phyloP scores from a whole-genome alignment of 768 basidiomycete genomes.

The Phlebiopsis gigantea region DNA sequence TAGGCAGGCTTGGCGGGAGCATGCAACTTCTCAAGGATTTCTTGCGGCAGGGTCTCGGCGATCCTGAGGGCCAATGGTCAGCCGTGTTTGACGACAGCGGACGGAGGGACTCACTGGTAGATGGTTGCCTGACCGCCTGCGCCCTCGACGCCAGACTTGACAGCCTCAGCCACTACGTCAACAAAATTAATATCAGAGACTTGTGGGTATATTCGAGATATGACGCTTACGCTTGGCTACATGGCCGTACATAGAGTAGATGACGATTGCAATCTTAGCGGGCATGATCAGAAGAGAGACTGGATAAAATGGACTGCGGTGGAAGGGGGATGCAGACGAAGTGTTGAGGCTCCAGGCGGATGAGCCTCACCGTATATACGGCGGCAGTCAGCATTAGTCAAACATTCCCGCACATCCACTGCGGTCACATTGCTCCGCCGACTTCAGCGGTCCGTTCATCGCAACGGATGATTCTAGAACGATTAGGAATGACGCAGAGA shows the following conservation, averaged over 20 bases:
- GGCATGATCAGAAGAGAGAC: background rate
- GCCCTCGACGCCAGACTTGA: slow-evolving; percentile 34
- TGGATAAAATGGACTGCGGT: background rate
- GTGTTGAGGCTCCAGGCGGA: background rate
- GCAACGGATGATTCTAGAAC: background rate
- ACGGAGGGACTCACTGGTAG: slow-evolving; percentile 34
- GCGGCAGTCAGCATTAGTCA: background rate
- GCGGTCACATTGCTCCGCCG: background rate
- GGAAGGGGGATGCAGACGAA: background rate
- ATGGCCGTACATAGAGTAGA: slow-evolving; percentile 73
- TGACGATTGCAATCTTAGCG: slow-evolving; percentile 58
- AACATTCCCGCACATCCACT: background rate
- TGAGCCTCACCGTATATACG: background rate
- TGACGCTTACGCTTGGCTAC: slow-evolving; percentile 53
- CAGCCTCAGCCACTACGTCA: slow-evolving; percentile 52
- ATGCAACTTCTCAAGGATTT: slow-evolving; percentile 62
- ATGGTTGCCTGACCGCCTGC: slow-evolving; percentile 42
- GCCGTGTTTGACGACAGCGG: background rate
- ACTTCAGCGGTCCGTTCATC: background rate
- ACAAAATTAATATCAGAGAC: background rate
- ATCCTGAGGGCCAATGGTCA: slow-evolving; percentile 42
- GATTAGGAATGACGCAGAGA: background rate
- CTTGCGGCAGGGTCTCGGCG: slow-evolving; percentile 69
- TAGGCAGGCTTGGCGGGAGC: slow-evolving; percentile 70
- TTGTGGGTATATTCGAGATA: background rate